Evolutionary conservation across 257 asterid genomes (phyloP).

Genomic region (Ehretia macrophylla): DNA sequence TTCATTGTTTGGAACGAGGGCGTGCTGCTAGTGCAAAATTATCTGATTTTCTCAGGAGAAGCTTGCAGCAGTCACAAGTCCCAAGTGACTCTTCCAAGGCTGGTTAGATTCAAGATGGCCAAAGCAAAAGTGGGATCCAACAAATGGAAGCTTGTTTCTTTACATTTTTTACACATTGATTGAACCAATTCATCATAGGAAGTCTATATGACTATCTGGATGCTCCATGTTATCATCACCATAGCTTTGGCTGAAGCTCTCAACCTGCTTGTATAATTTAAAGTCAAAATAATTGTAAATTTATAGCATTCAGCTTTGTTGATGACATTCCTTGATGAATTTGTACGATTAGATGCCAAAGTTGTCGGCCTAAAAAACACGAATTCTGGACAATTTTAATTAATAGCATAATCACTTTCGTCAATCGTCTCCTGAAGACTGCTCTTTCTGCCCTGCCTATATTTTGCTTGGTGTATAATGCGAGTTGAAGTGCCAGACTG

Average conservation of each 20-base stretch:
- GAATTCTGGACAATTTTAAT: no score
- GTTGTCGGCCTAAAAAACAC: no score
- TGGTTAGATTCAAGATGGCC: slow-evolving; percentile 18
- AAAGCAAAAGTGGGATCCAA: not conserved
- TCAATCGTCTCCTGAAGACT: not conserved
- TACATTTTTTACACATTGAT: no score
- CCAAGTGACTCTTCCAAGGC: slow-evolving; percentile 31
- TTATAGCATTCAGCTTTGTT: not conserved
- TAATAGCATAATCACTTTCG: not conserved
- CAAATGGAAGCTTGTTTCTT: no score
- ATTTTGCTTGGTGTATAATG: no score
- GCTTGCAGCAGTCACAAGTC: slow-evolving; percentile 41
- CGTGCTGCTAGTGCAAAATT: slow-evolving; percentile 64
- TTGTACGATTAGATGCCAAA: no score
- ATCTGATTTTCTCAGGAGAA: slow-evolving; percentile 70
- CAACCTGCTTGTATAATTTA: not conserved
- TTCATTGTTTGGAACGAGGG: slow-evolving; percentile 67
- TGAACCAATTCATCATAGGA: no score
- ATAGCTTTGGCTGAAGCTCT: no score
- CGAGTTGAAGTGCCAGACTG: no score
- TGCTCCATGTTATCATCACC: no score
- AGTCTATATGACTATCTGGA: no score
- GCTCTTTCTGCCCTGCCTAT: no score
- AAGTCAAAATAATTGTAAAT: not conserved
- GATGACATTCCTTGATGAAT: not conserved